These are phyloP conservation scores for Thalassiosira mediterranea DNA, from an alignment of 352 stramenopile genomes.

Conservation along the genomic window DNA sequence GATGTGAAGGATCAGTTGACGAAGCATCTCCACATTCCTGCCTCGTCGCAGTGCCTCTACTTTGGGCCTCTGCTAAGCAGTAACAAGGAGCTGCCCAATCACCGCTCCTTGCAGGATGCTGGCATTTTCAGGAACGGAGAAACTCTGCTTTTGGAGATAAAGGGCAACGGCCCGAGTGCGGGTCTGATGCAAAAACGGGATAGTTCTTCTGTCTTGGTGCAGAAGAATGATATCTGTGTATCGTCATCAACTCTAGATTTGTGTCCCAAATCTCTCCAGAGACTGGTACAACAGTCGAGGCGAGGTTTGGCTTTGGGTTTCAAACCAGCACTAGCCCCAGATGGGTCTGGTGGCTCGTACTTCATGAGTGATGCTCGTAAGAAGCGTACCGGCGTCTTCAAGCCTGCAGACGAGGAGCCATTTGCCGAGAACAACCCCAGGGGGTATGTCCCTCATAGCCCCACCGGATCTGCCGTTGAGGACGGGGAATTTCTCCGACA, in stretches of 20 bases:
- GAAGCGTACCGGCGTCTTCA: conserved; percentile 94
- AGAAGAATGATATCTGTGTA: conserved; percentile 70
- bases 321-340: conserved; percentile 91
- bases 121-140: conserved; percentile 82
- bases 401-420: conserved; percentile 97
- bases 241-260: conserved; percentile 72
- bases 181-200: no score
- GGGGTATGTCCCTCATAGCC: conserved; percentile 85
- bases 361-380: conserved; percentile 95
- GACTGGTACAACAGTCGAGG: conserved; percentile 86
- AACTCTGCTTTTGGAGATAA: conserved; percentile 80
- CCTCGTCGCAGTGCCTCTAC: conserved; percentile 67
- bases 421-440: conserved; percentile 97
- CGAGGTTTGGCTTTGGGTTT: conserved; percentile 88
- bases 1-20: conserved; percentile 81
- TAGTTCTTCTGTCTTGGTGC: conserved; percentile 33
- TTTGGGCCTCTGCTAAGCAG: conserved; percentile 71
- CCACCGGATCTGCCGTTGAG: conserved; percentile 31
- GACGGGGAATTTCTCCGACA: conserved; percentile 76
- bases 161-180: no score
- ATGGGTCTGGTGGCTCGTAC: conserved; percentile 97
- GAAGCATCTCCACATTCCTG: conserved; percentile 64
- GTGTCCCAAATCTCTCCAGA: conserved; percentile 59
- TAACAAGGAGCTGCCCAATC: conserved; percentile 72
- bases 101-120: conserved; percentile 81